phyloP scores from a whole-genome alignment of 345 rosid species.

The Brassica nigra region DNA sequence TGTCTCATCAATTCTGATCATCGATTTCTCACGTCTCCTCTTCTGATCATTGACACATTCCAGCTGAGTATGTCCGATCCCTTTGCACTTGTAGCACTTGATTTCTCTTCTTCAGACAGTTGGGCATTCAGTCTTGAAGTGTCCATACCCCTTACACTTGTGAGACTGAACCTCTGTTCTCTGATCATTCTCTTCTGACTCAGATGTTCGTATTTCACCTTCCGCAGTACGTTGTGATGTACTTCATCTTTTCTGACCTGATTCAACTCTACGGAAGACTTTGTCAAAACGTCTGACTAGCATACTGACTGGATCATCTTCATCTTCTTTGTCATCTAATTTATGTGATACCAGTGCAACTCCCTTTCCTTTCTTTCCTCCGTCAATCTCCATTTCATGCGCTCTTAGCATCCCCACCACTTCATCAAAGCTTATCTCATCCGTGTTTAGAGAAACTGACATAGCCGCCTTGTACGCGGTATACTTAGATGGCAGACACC shows the following conservation, averaged over 20 bases:
- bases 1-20: neutral
- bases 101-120: neutral
- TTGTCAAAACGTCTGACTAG: neutral
- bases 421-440: neutral
- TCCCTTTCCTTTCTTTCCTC: neutral
- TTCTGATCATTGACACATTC: neutral
- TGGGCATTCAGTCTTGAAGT: neutral
- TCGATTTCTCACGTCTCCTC: neutral
- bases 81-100: neutral
- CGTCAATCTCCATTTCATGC: neutral
- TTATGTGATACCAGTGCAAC: neutral
- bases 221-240: neutral
- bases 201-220: neutral
- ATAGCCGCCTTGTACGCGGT: neutral
- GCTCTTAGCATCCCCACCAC: neutral
- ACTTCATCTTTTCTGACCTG: neutral
- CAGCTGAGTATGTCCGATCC: neutral
- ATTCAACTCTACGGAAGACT: neutral
- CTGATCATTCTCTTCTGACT: neutral
- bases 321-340: neutral
- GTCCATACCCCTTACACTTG: neutral
- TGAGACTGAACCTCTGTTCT: neutral
- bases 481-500: neutral
- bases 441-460: neutral
- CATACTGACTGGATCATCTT: neutral